Evolutionary conservation across 2,329 filamentous ascomycete species (phyloP).

Genomic region (Cryphonectria radicalis): DNA sequence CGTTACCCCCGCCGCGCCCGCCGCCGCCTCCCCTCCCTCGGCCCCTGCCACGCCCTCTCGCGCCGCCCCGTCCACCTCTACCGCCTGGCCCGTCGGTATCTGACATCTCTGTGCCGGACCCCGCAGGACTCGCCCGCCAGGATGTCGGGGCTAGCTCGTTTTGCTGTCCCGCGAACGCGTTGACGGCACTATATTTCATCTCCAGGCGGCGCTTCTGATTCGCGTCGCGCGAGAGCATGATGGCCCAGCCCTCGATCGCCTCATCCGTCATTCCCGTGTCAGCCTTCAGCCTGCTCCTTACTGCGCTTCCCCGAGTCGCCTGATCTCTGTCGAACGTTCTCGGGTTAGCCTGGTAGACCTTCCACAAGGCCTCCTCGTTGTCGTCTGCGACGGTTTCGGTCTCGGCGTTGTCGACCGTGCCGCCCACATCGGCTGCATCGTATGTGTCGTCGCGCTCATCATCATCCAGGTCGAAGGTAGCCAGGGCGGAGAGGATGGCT

Average conservation of each 20-base stretch:
- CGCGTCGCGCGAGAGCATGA: conserved; percentile 80
- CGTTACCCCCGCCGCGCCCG: conserved; percentile 60
- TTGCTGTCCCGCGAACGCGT: conserved; percentile 67
- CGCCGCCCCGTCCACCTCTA: conserved; percentile 48
- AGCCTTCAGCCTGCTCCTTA: conserved; percentile 66
- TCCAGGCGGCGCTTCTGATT: conserved; percentile 72
- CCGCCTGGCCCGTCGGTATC: conserved; percentile 52
- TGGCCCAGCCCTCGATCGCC: conserved; percentile 88
- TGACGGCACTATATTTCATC: conserved; percentile 59
- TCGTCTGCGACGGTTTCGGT: conserved; percentile 45
- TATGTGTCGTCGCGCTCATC: conserved; percentile 98
- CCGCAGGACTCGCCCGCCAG: conserved; percentile 61
- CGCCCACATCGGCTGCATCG: conserved; percentile 88
- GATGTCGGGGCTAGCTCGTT: conserved; percentile 66
- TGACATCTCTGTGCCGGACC: conserved; percentile 61
- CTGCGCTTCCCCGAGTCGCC: conserved; percentile 66
- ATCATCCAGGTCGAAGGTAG: conserved; percentile 89
- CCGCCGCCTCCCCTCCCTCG: conserved; percentile 47
- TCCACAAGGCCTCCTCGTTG: conserved; percentile 75
- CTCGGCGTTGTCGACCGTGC: conserved; percentile 72
- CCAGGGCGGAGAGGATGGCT: conserved; percentile 84
- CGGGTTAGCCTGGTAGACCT: conserved; percentile 67
- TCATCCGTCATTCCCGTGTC: conserved; percentile 92
- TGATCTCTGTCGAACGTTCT: conserved; percentile 73
- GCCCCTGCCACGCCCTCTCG: conserved; percentile 49